These are phyloP conservation scores for Rubroboletus pulcherrimus DNA, from an alignment of 768 basidiomycete genomes.

Conservation along the genomic window DNA sequence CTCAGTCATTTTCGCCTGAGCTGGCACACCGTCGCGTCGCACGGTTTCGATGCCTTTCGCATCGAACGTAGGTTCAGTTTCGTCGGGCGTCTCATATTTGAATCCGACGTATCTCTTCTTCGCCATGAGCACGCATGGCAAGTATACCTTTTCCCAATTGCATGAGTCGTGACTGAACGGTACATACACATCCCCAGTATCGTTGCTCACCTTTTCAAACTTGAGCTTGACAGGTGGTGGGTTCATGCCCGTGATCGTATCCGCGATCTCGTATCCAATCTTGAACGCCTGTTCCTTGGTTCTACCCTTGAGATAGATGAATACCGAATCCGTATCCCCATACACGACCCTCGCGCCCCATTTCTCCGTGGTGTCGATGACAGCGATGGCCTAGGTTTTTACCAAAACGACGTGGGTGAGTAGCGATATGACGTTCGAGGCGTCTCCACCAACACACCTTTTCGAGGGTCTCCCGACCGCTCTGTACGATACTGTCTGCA, in stretches of 20 bases:
- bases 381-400: constrained; percentile 63
- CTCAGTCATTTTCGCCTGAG: constrained; percentile 92
- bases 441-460: constrained; percentile 49
- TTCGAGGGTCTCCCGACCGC: constrained; percentile 91
- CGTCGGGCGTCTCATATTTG: constrained; percentile 76
- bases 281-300: constrained; percentile 92
- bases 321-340: constrained; percentile 96
- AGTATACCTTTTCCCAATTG: constrained; percentile 64
- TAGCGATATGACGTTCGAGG: not conserved
- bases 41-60: constrained; percentile 99
- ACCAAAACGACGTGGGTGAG: not conserved
- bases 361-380: constrained; percentile 70
- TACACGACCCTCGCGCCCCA: constrained; percentile 96
- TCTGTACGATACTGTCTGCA: constrained; percentile 97
- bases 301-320: constrained; percentile 84
- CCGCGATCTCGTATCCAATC: constrained; percentile 91
- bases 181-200: not conserved
- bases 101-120: constrained; percentile 99
- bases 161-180: not conserved
- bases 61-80: constrained; percentile 77
- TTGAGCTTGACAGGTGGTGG: constrained; percentile 93
- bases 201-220: constrained; percentile 80
- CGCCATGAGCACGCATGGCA: constrained; percentile 91
- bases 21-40: constrained; percentile 85
- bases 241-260: constrained; percentile 79